Evolutionary conservation across 2,329 filamentous ascomycete genomes (phyloP), one percentile per base, ranked within the genome.

Genomic region (Fusarium verrucosum): DNA sequence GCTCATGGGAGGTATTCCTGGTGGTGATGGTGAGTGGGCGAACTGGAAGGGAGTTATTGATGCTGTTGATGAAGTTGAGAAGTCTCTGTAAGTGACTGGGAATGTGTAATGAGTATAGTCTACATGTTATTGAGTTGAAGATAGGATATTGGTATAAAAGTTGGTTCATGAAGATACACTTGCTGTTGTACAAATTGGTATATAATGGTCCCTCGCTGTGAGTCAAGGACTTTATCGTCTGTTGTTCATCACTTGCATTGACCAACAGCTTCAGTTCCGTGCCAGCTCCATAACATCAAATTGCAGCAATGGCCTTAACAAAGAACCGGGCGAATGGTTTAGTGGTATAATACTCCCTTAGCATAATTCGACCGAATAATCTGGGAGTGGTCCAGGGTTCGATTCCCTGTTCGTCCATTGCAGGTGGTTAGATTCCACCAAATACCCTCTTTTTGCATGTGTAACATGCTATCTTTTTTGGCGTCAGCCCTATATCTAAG

Each of bases 21-120:
- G 84, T 1, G 85, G 82, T 19, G 85, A 85, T 40, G 78, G 73
- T 7, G 84, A 87, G 72, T 88, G 85, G 86, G 80, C 76, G 11
- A 81, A 78, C 62, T 84, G 84, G 84, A 80, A 81, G 69, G 77
- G 67, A 3, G 70, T 78, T 6, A 73, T 84, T 50, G 74, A 76
- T 54, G 77, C 74, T 11, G 71, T 84, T 62, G 79, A 81, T 51
- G 74, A 80, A 62, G 65, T 81, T 33, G 81, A 83, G 71, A 75
- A 69, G 44, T 64, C 64, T 3, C 56, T 76, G 40, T 73, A 62
- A 45, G 9, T 3, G 11, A 3, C 4, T 11, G 10, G 16, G 19
- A 41, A 1, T 4, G 35, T 23, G 30, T 30, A 44, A 30, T 13
- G 22, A 42, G 22, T 20, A 19, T 19, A 26, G 3, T 13, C 14